These are phyloP conservation scores for Micractinium sp. DNA, from an alignment of 139 green algal genomes.

Conservation along the genomic window DNA sequence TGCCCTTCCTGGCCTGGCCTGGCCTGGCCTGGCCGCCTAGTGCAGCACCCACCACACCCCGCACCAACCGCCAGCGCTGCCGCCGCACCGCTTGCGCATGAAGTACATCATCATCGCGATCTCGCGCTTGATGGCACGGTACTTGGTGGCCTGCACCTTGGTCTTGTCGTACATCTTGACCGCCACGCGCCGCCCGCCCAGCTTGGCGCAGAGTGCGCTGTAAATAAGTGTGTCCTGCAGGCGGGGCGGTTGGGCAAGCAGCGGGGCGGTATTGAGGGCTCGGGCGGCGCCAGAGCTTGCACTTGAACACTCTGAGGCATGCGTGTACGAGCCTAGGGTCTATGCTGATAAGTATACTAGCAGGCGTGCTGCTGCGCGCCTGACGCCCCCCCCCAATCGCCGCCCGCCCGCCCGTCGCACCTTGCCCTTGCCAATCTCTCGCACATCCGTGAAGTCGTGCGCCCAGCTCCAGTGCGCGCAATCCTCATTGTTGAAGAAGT, in stretches of 20 bases:
- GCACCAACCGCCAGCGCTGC: background rate
- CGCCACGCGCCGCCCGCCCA: constrained; percentile 50
- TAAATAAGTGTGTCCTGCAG: constrained; percentile 64
- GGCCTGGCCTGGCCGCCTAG: background rate
- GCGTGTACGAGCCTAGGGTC: too few species aligned
- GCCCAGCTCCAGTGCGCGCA: background rate
- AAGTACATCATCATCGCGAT: constrained; percentile 79
- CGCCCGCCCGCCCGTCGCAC: background rate
- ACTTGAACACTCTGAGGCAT: background rate
- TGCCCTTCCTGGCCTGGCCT: background rate
- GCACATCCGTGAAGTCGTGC: constrained; percentile 46
- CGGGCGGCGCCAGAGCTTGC: background rate
- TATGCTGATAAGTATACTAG: too few species aligned
- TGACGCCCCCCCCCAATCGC: background rate
- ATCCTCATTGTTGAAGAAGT: constrained; percentile 9
- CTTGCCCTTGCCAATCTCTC: constrained; percentile 68
- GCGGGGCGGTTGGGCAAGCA: background rate
- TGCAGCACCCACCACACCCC: background rate
- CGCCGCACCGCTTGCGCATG: constrained; percentile 50
- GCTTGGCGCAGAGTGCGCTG: constrained; percentile 46
- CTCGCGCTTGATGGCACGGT: constrained; percentile 69
- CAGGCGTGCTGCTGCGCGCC: too few species aligned
- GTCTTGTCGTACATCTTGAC: constrained; percentile 70
- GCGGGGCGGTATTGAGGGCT: too few species aligned
- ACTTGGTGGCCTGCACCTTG: constrained; percentile 59